phyloP scores from a whole-genome alignment of 257 asterid genomes.

The Solanum peruvianum region DNA sequence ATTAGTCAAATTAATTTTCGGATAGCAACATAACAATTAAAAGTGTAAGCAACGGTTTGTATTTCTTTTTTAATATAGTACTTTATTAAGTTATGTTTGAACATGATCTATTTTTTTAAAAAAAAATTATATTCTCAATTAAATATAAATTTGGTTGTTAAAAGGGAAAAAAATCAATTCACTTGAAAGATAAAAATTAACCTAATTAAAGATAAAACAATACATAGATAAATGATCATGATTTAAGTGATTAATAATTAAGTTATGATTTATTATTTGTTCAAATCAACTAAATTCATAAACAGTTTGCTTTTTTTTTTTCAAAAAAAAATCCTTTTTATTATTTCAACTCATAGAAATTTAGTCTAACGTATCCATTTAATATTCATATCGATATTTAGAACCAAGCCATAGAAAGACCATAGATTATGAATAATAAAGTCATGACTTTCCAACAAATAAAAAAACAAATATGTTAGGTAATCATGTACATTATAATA shows the following conservation, averaged over 20 bases:
- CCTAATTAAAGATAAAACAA: background rate
- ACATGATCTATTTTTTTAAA: too few relatives aligned
- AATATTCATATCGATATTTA: background rate
- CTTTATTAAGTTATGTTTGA: too few relatives aligned
- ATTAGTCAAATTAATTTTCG: too few relatives aligned
- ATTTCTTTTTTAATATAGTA: too few relatives aligned
- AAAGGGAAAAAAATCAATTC: too few relatives aligned
- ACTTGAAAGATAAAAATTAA: too few relatives aligned
- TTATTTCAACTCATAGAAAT: too few relatives aligned
- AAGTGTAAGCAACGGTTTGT: too few relatives aligned
- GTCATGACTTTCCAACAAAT: background rate
- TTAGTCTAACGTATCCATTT: background rate
- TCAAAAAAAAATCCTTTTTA: too few relatives aligned
- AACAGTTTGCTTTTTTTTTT: background rate
- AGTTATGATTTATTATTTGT: background rate
- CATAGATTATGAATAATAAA: background rate
- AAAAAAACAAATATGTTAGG: background rate
- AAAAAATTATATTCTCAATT: too few relatives aligned
- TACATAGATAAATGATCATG: background rate
- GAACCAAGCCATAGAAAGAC: background rate
- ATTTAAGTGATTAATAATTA: background rate
- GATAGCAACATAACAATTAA: too few relatives aligned
- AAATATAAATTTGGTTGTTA: too few relatives aligned
- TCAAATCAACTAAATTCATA: background rate
- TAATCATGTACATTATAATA: background rate